These are phyloP conservation scores for Teratosphaeria nubilosa DNA, from an alignment of 2,329 filamentous ascomycete genomes.

Conservation along the genomic window DNA sequence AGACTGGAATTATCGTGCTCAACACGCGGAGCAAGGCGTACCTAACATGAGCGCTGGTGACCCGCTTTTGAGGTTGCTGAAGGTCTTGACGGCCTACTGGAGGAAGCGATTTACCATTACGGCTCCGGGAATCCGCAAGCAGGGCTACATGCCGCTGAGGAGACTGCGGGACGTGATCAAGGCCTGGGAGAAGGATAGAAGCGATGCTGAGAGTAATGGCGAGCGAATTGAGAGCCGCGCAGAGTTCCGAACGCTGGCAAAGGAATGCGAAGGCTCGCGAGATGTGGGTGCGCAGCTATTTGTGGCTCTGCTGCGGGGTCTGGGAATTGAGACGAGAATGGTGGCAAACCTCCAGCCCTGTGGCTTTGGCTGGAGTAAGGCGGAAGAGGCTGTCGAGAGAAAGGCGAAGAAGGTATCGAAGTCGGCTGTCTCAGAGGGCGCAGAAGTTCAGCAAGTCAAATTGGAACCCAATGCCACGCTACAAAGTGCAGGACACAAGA, in stretches of 20 bases:
- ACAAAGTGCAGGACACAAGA: slow-evolving; percentile 2
- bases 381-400: slow-evolving; percentile 60
- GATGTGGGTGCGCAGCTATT: slow-evolving; percentile 87
- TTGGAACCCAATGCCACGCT: slow-evolving; percentile 4
- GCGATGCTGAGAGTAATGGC: slow-evolving; percentile 58
- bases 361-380: slow-evolving; percentile 84
- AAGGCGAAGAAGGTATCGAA: slow-evolving; percentile 15
- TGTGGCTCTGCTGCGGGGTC: slow-evolving; percentile 67
- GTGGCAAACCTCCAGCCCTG: slow-evolving; percentile 75
- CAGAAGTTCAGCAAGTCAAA: slow-evolving; percentile 10
- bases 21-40: slow-evolving; percentile 57
- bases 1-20: slow-evolving; percentile 65
- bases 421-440: slow-evolving; percentile 1
- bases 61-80: slow-evolving; percentile 66
- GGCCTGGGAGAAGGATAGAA: slow-evolving; percentile 53
- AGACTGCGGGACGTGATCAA: slow-evolving; percentile 64
- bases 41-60: slow-evolving; percentile 76
- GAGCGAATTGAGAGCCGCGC: slow-evolving; percentile 60
- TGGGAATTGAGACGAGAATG: slow-evolving; percentile 75
- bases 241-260: slow-evolving; percentile 60
- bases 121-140: slow-evolving; percentile 73
- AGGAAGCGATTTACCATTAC: slow-evolving; percentile 70
- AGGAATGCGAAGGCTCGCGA: slow-evolving; percentile 65
- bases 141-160: slow-evolving; percentile 74
- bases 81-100: slow-evolving; percentile 75